Evolutionary conservation across 2,329 filamentous ascomycete species (phyloP), one percentile per base, ranked within the genome.

Genomic region (Exophiala viscosa): DNA sequence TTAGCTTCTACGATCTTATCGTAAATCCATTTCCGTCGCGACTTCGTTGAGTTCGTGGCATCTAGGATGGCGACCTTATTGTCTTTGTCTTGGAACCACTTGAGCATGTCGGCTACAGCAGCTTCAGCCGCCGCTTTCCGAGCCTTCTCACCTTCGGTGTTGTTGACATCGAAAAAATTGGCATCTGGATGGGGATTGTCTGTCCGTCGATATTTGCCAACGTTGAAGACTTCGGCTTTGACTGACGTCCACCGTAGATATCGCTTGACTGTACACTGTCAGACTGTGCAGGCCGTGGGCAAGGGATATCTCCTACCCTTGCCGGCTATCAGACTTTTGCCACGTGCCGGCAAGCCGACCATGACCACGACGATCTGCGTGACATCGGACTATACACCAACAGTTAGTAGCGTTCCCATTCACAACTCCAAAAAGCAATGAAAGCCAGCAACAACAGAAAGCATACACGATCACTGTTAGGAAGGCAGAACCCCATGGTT

Each of bases 231-330:
- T 70, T 90, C 86, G 54, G 93, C 88, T 35, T 88, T 86, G 67
- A 99, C 91, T 20, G 91, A 96, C 54, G 97, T 86, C 93, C 93
- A 99, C 70, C 88, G 88, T 33, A 99, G 84, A 73, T 99, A 99
- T 55, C 93, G 86, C 70, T 93, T 87, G 56, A 90, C 90, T 93
- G 68, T 7, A 43, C 42, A 15, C 15, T 39, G 56, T 49, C 52
- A 50, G 15, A 41, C 17, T n/a, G 13, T 13, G n/a, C 9, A 9
- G 23, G 13, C 20, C n/a, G 11, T n/a, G 10, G 10, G 5, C 13
- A 9, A 8, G 14, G 28, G 8, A 17, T 18, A 35, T 28, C 32
- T 32, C 51, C 66, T 77, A 93, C 91, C 90, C 82, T 96, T 96
- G 67, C 95, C 90, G 62, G 93, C 92, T 69, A 99, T 97, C 71